Percentiles rank a stretch among this genome's conserved stretches.
Evolutionary conservation across 805 yeast species (phyloP).

Genomic region (Lachancea meyersii): DNA sequence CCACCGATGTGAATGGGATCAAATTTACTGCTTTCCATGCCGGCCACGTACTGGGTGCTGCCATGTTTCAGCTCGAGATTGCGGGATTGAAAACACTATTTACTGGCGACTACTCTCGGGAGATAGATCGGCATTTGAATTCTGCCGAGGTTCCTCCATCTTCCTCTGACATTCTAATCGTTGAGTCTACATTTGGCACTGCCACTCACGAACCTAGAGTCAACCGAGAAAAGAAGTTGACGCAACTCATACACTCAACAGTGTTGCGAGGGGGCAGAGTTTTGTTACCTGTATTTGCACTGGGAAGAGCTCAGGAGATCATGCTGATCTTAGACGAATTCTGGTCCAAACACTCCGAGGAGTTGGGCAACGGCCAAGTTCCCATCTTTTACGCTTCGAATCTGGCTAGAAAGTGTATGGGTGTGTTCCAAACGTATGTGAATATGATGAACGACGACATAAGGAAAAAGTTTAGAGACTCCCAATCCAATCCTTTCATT

Average conservation of each 20-base stretch:
- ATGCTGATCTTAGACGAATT: constrained; percentile 87
- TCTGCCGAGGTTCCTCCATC: constrained; percentile 89
- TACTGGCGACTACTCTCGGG: constrained; percentile 96
- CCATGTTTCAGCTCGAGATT: constrained; percentile 92
- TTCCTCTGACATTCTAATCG: constrained; percentile 82
- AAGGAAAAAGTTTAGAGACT: constrained; percentile 65
- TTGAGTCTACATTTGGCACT: constrained; percentile 96
- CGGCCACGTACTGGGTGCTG: constrained; percentile 99
- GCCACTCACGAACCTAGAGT: constrained; percentile 90
- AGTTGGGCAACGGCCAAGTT: constrained; percentile 53
- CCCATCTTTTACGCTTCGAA: constrained; percentile 89
- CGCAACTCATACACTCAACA: constrained; percentile 78
- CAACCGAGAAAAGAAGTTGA: constrained; percentile 77
- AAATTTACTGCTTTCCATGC: constrained; percentile 98
- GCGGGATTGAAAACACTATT: constrained; percentile 85
- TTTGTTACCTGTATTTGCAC: constrained; percentile 87
- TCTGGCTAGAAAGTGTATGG: constrained; percentile 92
- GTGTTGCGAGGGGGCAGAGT: constrained; percentile 86
- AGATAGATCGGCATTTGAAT: constrained; percentile 89
- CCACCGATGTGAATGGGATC: constrained; percentile 81
- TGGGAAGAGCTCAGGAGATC: constrained; percentile 95
- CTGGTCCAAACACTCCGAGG: constrained; percentile 79
- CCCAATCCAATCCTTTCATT: constrained; percentile 82
- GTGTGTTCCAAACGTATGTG: constrained; percentile 92
- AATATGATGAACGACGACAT: constrained; percentile 96